These are phyloP conservation scores for Balamuthia mandrillaris DNA, from an alignment of 208 protist genomes.

Conservation along the genomic window DNA sequence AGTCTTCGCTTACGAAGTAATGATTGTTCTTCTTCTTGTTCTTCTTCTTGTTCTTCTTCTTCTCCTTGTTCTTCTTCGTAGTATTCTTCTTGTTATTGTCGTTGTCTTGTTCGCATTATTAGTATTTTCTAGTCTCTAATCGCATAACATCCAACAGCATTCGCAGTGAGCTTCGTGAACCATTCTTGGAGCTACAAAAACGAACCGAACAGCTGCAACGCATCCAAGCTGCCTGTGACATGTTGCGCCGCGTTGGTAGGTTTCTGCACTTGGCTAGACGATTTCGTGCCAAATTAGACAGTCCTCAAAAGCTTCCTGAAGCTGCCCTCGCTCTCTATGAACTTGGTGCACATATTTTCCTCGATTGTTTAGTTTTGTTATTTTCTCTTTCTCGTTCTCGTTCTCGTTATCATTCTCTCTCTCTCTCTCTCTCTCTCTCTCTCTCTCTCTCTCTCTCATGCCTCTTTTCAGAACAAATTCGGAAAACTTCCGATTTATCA, in stretches of 20 bases:
- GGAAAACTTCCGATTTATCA: constrained; percentile 33
- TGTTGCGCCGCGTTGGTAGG: constrained; percentile 44
- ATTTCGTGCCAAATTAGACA: constrained; percentile 45
- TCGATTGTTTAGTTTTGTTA: background rate
- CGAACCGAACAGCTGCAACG: constrained; percentile 45
- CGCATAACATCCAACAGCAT: constrained; percentile 34
- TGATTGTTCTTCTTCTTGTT: too few species aligned
- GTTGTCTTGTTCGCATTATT: background rate
- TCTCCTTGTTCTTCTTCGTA: too few species aligned
- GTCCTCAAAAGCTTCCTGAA: constrained; percentile 49
- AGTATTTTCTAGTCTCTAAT: background rate
- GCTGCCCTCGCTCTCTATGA: constrained; percentile 53
- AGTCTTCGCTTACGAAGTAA: constrained; percentile 34
- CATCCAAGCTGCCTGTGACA: constrained; percentile 50
- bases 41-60: too few species aligned
- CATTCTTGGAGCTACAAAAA: constrained; percentile 25
- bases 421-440: background rate
- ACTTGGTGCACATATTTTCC: constrained; percentile 17
- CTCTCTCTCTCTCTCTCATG: background rate
- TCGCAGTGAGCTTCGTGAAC: constrained; percentile 39
- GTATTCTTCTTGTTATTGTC: constrained; percentile 8
- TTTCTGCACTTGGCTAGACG: constrained; percentile 47
- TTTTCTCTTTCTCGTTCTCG: background rate
- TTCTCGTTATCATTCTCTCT: background rate
- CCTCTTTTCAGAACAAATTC: constrained; percentile 33